Conservation (phyloP, 371 early-diverging fungal species). For the Circinella umbellata region DNA sequence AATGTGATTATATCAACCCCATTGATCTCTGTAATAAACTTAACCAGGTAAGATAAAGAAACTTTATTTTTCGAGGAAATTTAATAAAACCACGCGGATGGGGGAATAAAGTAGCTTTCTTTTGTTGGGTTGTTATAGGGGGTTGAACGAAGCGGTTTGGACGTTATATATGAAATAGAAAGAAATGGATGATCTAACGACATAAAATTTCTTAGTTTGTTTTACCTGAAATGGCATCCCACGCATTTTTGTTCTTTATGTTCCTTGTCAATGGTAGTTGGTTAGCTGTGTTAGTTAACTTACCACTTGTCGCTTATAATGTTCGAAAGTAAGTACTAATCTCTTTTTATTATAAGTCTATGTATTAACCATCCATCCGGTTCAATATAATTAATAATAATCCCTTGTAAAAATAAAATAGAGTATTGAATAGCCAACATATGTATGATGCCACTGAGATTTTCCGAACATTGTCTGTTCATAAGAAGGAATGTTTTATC, state of each 20-base stretch:
- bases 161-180: too few relatives aligned
- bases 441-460: slow-evolving; percentile 97
- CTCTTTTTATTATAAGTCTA: background rate
- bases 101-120: too few relatives aligned
- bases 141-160: too few relatives aligned
- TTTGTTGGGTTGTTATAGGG: too few relatives aligned
- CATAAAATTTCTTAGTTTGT: slow-evolving; percentile 72
- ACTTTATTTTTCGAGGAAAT: too few relatives aligned
- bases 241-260: slow-evolving; percentile 78
- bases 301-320: slow-evolving; percentile 87
- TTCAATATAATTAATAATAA: background rate
- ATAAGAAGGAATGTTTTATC: slow-evolving; percentile 94
- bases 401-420: slow-evolving; percentile 23
- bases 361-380: too few relatives aligned
- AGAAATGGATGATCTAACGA: background rate
- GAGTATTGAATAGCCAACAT: slow-evolving; percentile 81
- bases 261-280: slow-evolving; percentile 88
- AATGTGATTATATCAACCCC: slow-evolving; percentile 98
- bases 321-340: slow-evolving; percentile 73
- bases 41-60: slow-evolving; percentile 73
- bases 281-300: slow-evolving; percentile 82
- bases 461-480: slow-evolving; percentile 85
- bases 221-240: slow-evolving; percentile 88
- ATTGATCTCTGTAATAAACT: slow-evolving; percentile 96
- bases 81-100: background rate